phyloP scores from a whole-genome alignment of 2,329 filamentous ascomycete species.

The Plectosphaerella plurivora region DNA sequence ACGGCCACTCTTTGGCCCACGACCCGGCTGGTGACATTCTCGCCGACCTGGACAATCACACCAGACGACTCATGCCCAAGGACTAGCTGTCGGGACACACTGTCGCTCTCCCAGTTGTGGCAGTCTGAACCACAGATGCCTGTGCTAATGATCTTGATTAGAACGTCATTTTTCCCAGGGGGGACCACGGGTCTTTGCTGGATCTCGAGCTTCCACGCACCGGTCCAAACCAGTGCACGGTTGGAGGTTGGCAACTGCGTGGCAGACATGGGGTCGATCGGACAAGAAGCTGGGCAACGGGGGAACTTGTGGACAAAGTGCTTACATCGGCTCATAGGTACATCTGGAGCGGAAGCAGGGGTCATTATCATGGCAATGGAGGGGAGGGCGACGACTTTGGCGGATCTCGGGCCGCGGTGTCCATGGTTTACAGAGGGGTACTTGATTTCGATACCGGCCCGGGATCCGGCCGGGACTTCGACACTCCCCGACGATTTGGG shows the following conservation, averaged over 20 bases:
- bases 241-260: conserved; percentile 12
- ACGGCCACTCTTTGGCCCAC: conserved; percentile 48
- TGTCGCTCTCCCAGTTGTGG: conserved; percentile 18
- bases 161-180: conserved; percentile 6
- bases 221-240: conserved; percentile 17
- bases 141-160: conserved; percentile 13
- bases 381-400: too few species aligned
- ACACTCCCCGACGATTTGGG: too few species aligned
- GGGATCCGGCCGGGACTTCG: too few species aligned
- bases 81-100: conserved; percentile 13
- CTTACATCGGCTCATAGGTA: too few species aligned
- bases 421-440: too few species aligned
- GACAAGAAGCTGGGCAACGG: neutral
- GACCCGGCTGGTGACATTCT: conserved; percentile 34
- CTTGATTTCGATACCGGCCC: too few species aligned
- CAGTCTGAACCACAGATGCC: conserved; percentile 15
- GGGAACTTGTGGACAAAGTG: neutral
- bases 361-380: too few species aligned
- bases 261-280: neutral
- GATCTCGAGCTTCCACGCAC: conserved; percentile 32
- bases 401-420: too few species aligned
- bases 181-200: conserved; percentile 33
- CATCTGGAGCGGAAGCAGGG: too few species aligned
- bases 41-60: conserved; percentile 50
- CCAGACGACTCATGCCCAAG: conserved; percentile 62